These are phyloP conservation scores for Polyplosphaeria fusca DNA, from an alignment of 495 filamentous ascomycete species.

Conservation along the genomic window DNA sequence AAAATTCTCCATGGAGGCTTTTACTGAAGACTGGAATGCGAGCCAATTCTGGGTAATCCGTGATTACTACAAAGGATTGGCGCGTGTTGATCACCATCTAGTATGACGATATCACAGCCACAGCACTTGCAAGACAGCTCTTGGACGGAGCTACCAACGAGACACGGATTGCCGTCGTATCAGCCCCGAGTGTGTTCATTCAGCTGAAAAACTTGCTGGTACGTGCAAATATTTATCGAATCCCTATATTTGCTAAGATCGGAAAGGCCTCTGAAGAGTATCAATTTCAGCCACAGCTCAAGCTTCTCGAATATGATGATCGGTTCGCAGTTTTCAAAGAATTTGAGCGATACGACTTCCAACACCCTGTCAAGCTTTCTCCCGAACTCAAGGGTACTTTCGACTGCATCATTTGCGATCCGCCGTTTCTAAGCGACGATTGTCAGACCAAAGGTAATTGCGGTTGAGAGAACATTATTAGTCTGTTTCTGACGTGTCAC, in stretches of 20 bases:
- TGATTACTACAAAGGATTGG: too few relatives aligned
- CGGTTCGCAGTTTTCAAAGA: constrained; percentile 69
- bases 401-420: constrained; percentile 69
- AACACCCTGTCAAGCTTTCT: constrained; percentile 61
- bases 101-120: constrained; percentile 71
- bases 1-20: constrained; percentile 64
- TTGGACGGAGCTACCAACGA: constrained; percentile 54
- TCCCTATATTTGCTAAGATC: not conserved
- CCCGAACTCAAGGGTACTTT: constrained; percentile 59
- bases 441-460: constrained; percentile 72
- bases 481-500: constrained; percentile 10
- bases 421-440: constrained; percentile 73
- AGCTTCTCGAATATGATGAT: constrained; percentile 67
- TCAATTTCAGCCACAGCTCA: constrained; percentile 51
- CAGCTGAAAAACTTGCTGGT: constrained; percentile 66
- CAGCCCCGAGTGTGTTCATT: constrained; percentile 73
- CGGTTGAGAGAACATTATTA: not conserved
- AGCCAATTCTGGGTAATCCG: constrained; percentile 70
- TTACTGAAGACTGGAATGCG: constrained; percentile 77
- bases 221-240: constrained; percentile 13
- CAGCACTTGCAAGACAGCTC: constrained; percentile 56
- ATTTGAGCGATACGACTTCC: constrained; percentile 71
- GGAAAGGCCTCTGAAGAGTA: constrained; percentile 19
- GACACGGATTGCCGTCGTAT: constrained; percentile 61
- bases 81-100: too few relatives aligned